Base-by-base conservation (phyloP, 2,329 filamentous ascomycete species). In the Leptodontidium sp. region DNA sequence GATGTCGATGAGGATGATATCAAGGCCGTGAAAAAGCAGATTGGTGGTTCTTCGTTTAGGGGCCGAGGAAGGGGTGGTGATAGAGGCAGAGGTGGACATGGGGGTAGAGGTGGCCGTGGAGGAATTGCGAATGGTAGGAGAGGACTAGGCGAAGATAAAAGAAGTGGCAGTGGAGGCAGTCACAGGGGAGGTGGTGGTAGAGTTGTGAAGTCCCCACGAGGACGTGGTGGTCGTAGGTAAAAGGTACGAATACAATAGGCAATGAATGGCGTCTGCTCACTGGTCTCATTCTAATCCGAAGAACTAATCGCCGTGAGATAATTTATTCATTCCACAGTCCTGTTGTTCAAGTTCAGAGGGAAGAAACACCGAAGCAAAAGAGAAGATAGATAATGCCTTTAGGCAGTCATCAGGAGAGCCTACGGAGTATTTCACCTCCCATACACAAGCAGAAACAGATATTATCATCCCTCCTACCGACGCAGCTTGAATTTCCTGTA, bases 11-110 rank as follows among this genome's bases (percentile, higher is more conserved):
- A 82, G 74, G 83, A 75, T 72, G 84, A 78, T 78, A 84, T 84
- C 5, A 82, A 83, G 49, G 82, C 81, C 43, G 82, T 89, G 72
- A 87, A 86, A 80, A 84, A 82, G 71, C 82, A 83, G 65, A 78
- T 78, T 68, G 71, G 71, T 21, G 77, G 78, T 3, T 72, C 72
- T 35, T 67, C 68, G n/a, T 75, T 76, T 61, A 77, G 79, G 53
- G 78, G 80, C 4, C 53, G 65, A 21, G 50, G 59, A 47, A 76
- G 78, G 29, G 75, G 77, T 32, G 73, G 77, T 21, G 74, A 78
- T 55, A 72, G 77, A 21, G 72, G 77, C 32, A 73, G 76, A 15
- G 76, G 79, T 21, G 79, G 81, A 58, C 79, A 76, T 78, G 77
- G 38, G 78, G 80, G 61, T 78, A 78, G 80, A 47, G 81, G 83